These are phyloP conservation scores for Protoeuglena noctilucae DNA, from an alignment of 139 green algal species.

Conservation along the genomic window DNA sequence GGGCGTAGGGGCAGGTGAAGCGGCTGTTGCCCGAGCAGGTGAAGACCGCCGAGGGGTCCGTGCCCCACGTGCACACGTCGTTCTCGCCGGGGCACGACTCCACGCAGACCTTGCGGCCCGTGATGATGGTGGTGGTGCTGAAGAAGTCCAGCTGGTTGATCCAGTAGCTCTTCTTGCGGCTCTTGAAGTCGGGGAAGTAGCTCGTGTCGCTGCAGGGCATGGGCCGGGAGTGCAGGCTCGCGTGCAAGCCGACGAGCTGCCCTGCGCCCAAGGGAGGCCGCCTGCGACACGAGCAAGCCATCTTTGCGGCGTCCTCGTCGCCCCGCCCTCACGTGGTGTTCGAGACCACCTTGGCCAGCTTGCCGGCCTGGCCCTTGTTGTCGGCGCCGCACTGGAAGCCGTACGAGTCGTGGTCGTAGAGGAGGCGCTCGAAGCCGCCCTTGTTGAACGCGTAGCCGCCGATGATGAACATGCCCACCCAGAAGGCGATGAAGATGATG, in stretches of 20 bases:
- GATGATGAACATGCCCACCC: background rate
- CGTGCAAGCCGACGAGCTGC: too few species aligned
- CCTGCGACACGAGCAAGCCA: too few species aligned
- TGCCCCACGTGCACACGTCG: background rate
- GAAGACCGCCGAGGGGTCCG: slow-evolving; percentile 15
- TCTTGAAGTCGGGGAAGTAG: slow-evolving; percentile 28
- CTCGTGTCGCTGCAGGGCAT: too few species aligned
- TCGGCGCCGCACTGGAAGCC: slow-evolving; percentile 40
- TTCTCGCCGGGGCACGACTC: slow-evolving; percentile 21
- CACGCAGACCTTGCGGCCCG: slow-evolving; percentile 39
- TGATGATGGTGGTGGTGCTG: slow-evolving; percentile 19
- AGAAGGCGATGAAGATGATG: background rate
- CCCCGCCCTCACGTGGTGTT: too few species aligned
- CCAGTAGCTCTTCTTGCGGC: slow-evolving; percentile 50
- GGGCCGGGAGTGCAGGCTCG: too few species aligned
- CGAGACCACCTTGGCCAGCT: too few species aligned
- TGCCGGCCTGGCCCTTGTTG: slow-evolving; percentile 23
- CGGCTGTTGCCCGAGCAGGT: slow-evolving; percentile 20
- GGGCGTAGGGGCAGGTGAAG: slow-evolving; percentile 17
- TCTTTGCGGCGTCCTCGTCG: too few species aligned
- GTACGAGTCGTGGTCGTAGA: slow-evolving; percentile 50
- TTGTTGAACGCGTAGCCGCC: background rate
- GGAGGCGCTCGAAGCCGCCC: slow-evolving; percentile 10
- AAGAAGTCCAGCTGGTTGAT: slow-evolving; percentile 46
- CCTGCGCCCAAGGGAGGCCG: too few species aligned